Evolutionary conservation across 208 protist genomes (phyloP).

Genomic region (Leishmania martiniquensis): DNA sequence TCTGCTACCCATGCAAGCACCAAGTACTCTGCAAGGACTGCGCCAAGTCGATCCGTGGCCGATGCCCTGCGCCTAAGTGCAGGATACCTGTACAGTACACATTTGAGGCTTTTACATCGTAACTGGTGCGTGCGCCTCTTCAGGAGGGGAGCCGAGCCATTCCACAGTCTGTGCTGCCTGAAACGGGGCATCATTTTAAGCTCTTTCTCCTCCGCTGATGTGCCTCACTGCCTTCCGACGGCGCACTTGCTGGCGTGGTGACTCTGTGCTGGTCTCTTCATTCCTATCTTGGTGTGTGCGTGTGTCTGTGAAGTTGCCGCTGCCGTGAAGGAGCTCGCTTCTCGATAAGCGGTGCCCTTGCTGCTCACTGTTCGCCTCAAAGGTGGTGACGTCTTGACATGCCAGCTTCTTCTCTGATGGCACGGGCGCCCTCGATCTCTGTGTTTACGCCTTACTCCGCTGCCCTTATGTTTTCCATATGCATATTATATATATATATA

Average conservation of each 20-base stretch:
- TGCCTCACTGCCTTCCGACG: neutral
- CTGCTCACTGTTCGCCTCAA: neutral
- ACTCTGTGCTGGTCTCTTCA: neutral
- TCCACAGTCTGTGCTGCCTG: neutral
- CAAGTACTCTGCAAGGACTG: slow-evolving; percentile 90
- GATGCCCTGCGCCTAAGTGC: slow-evolving; percentile 78
- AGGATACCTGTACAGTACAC: slow-evolving; percentile 52
- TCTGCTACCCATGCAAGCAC: slow-evolving; percentile 93
- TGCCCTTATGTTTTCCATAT: too few relatives aligned
- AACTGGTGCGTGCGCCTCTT: neutral
- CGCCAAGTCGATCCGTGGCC: slow-evolving; percentile 52
- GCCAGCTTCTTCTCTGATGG: neutral
- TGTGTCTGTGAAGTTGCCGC: too few relatives aligned
- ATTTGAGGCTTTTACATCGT: slow-evolving; percentile 82
- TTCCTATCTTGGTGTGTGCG: neutral
- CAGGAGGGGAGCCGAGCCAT: neutral
- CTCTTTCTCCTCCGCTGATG: neutral
- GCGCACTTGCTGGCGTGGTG: neutral
- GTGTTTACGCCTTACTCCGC: neutral
- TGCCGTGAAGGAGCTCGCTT: neutral
- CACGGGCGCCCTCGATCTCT: neutral
- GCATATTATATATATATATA: too few relatives aligned
- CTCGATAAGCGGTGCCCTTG: neutral
- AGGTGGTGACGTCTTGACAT: neutral
- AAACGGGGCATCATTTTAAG: neutral